phyloP scores from a whole-genome alignment of 148 eudicot genomes.

The Fagopyrum esculentum region DNA sequence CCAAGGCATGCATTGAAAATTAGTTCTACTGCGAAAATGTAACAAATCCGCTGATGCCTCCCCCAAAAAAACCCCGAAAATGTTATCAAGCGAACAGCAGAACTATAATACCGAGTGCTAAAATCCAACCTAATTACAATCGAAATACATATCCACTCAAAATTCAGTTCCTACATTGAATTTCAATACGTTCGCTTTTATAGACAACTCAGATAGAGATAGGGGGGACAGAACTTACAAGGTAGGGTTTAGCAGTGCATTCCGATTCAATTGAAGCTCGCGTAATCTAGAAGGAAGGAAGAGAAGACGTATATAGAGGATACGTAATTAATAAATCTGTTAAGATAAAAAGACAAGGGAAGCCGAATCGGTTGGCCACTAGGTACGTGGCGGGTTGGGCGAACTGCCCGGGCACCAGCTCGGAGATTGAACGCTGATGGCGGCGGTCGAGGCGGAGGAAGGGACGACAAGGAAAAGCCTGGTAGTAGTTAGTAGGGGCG shows the following conservation, averaged over 20 bases:
- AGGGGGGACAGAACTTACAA: background rate
- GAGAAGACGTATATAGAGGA: background rate
- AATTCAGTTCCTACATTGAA: background rate
- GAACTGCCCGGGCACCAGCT: background rate
- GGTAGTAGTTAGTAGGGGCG: background rate
- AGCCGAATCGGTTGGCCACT: background rate
- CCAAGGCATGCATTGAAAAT: background rate
- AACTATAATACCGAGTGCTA: background rate
- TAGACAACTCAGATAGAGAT: background rate
- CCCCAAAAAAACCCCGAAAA: background rate
- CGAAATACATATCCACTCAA: background rate
- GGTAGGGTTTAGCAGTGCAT: background rate
- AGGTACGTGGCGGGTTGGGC: background rate
- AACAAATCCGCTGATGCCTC: background rate
- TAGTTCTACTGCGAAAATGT: background rate
- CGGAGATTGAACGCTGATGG: background rate
- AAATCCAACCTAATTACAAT: background rate
- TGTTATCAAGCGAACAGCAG: background rate
- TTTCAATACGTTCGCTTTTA: background rate
- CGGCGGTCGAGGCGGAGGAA: background rate
- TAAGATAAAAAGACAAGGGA: too few species aligned
- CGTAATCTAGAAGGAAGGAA: too few species aligned
- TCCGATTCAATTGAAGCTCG: background rate
- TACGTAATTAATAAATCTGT: background rate
- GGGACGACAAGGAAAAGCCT: background rate